Base-by-base conservation (phyloP, 257 asterid species). In the Ballota nigra region DNA sequence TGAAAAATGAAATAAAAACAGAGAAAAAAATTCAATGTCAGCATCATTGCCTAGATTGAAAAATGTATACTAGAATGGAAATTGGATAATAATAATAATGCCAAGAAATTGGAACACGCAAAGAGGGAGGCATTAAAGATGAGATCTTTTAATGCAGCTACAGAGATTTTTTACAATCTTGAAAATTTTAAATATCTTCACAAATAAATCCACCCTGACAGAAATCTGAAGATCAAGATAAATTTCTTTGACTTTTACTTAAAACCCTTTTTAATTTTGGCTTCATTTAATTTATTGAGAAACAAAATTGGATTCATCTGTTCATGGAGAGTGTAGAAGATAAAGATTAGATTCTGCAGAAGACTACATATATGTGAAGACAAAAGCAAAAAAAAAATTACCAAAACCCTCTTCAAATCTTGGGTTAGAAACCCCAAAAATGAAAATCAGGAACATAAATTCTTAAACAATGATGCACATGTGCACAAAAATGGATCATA, bases 21-120 rank as follows among this genome's bases (percentile, higher is more conserved):
- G 70, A 80, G 75, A 38, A 61, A 57, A 68, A 16, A 67, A n/a
- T n/a, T 28, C 72, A 69, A 66, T 69, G 69, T 80, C 88, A 87
- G 92, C 83, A 81, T 80, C 75, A 79, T 62, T 12, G 71, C 79
- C 83, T 79, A 74, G 70, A 52, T 80, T 63, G 79, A 72, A 79
- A 81, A 19, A 65, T 60, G 69, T 29, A 80, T 33, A 71, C 79
- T 16, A 75, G 45, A 24, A 77, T 69, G 53, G 86, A 83, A 83
- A 84, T 75, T 67, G 28, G 70, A 62, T 77, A 79, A 72, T 75
- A 79, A 72, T 75, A 80, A 55, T 66, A 74, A 80, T 79, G 81
- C 65, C 63, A 69, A 67, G 81, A 74, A 74, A 62, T 79, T 58
- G 64, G 66, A 77, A 85, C 91, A 91, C 89, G 89, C 97, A 84